Conservation (phyloP, 2,329 filamentous ascomycete genomes). For the Gliomastix tumulicola region DNA sequence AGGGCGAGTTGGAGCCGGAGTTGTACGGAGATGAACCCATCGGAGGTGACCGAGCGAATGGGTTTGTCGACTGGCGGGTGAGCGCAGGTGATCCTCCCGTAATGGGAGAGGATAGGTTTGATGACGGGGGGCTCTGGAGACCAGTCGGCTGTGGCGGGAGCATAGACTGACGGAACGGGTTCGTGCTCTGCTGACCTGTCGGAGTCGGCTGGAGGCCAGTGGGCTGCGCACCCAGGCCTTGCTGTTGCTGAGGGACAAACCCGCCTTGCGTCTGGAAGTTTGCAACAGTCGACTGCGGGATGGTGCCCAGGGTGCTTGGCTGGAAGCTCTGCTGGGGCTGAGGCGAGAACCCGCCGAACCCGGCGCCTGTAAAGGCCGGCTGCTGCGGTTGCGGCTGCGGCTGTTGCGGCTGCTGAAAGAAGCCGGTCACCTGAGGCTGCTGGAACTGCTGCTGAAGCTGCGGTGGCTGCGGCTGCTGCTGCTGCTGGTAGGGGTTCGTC, state of each 20-base stretch:
- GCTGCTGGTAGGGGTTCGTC: slow-evolving; percentile 24
- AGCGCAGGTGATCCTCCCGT: slow-evolving; percentile 32
- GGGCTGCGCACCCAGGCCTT: slow-evolving; percentile 22
- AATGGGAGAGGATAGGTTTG: slow-evolving; percentile 21
- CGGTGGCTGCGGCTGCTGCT: slow-evolving; percentile 24
- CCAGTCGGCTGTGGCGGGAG: slow-evolving; percentile 52
- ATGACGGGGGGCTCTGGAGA: slow-evolving; percentile 13
- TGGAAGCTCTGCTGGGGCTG: slow-evolving; percentile 45
- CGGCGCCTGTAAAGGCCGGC: slow-evolving; percentile 58
- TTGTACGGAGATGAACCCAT: slow-evolving; percentile 24
- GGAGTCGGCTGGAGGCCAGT: slow-evolving; percentile 33
- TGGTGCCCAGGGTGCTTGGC: slow-evolving; percentile 42
- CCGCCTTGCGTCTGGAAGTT: slow-evolving; percentile 43
- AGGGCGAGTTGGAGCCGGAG: slow-evolving; percentile 29
- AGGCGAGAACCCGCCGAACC: slow-evolving; percentile 77
- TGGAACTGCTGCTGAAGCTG: slow-evolving; percentile 10
- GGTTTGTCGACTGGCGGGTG: slow-evolving; percentile 70
- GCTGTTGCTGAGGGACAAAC: slow-evolving; percentile 8
- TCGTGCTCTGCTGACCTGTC: slow-evolving; percentile 59
- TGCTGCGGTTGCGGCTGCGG: slow-evolving; percentile 34
- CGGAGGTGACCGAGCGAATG: slow-evolving; percentile 66
- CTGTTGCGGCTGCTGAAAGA: slow-evolving; percentile 34
- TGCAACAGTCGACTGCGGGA: slow-evolving; percentile 49
- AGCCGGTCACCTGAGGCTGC: slow-evolving; percentile 19
- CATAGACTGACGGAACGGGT: slow-evolving; percentile 93